Evolutionary conservation across 352 stramenopile genomes (phyloP).

Genomic region (Pythium angustatum): DNA sequence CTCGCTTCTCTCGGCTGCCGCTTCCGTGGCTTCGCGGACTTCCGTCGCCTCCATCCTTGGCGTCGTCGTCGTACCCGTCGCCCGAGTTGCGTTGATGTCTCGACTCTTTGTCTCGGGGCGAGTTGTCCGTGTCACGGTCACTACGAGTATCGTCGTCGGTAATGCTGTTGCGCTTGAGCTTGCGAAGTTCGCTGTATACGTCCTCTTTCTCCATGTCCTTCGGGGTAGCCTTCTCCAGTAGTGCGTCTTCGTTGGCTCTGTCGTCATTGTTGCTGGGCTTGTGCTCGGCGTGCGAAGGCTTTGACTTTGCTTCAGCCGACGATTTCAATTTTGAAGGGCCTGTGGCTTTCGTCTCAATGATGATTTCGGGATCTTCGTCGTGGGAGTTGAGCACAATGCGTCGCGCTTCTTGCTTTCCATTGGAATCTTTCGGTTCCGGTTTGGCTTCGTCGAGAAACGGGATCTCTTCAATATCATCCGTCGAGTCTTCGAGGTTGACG

Average conservation of each 20-base stretch:
- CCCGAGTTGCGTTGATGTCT: constrained; percentile 14
- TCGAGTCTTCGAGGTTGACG: constrained; percentile 51
- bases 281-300: constrained; percentile 6
- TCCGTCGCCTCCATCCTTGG: constrained; percentile 24
- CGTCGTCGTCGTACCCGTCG: constrained; percentile 34
- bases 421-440: constrained; percentile 36
- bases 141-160: constrained; percentile 32
- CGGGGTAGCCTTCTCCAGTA: constrained; percentile 27
- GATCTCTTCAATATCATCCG: constrained; percentile 83
- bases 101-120: constrained; percentile 31
- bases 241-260: constrained; percentile 23
- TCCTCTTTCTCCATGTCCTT: constrained; percentile 36
- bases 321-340: constrained; percentile 19
- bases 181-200: constrained; percentile 62
- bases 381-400: constrained; percentile 18
- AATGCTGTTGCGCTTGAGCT: constrained; percentile 42
- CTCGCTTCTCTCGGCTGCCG: constrained; percentile 40
- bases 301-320: constrained; percentile 22
- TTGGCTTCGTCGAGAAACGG: constrained; percentile 68
- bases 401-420: not conserved
- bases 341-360: constrained; percentile 54
- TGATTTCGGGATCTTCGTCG: constrained; percentile 56
- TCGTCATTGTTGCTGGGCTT: constrained; percentile 33
- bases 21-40: constrained; percentile 11
- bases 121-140: constrained; percentile 14